Evolutionary conservation across 2,329 filamentous ascomycete genomes (phyloP).

Genomic region (Aspergillus arachidicola): DNA sequence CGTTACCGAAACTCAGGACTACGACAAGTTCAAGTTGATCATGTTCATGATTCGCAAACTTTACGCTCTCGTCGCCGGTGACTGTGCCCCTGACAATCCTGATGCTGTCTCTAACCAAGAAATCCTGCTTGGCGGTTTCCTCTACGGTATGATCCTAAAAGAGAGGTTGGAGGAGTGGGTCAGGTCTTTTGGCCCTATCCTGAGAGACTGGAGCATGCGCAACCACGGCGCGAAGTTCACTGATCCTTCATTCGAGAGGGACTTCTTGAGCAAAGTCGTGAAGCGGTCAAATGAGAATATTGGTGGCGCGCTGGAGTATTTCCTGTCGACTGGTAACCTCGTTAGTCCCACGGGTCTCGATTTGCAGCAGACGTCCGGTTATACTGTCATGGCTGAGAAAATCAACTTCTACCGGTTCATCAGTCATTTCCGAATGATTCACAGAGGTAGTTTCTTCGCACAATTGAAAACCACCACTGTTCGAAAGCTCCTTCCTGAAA

Average conservation of each 20-base stretch:
- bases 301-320: slow-evolving; percentile 86
- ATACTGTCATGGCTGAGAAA: slow-evolving; percentile 96
- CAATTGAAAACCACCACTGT: slow-evolving; percentile 97
- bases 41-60: slow-evolving; percentile 97
- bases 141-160: slow-evolving; percentile 95
- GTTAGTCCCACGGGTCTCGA: slow-evolving; percentile 89
- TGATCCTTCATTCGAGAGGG: slow-evolving; percentile 74
- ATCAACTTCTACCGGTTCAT: slow-evolving; percentile 99
- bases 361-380: slow-evolving; percentile 90
- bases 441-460: slow-evolving; percentile 98
- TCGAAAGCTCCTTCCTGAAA: slow-evolving; percentile 90
- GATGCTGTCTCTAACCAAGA: slow-evolving; percentile 97
- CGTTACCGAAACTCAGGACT: slow-evolving; percentile 80
- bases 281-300: slow-evolving; percentile 84
- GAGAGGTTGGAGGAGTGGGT: slow-evolving; percentile 92
- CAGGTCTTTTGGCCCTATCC: slow-evolving; percentile 58
- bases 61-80: slow-evolving; percentile 87
- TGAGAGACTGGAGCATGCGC: slow-evolving; percentile 58
- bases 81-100: slow-evolving; percentile 91
- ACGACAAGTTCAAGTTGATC: slow-evolving; percentile 90
- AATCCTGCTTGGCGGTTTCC: slow-evolving; percentile 85
- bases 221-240: slow-evolving; percentile 64
- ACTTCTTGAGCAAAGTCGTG: slow-evolving; percentile 79
- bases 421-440: slow-evolving; percentile 98
- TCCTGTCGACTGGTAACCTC: slow-evolving; percentile 92